Base-by-base conservation (phyloP, 495 filamentous ascomycete genomes). In the Neurospora sp. region DNA sequence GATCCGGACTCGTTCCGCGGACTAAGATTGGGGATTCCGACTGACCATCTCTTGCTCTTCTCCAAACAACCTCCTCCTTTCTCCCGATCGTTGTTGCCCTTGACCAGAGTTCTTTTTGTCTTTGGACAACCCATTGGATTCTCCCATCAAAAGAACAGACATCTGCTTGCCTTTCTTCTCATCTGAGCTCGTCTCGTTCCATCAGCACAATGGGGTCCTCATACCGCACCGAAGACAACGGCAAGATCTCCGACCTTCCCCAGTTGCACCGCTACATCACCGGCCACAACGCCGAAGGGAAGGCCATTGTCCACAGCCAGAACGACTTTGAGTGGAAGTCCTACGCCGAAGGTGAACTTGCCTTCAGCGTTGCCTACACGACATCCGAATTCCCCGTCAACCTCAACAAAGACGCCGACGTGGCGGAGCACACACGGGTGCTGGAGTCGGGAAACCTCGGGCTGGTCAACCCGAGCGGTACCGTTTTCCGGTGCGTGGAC, bases 401-500 rank as follows among this genome's bases (percentile, higher is more conserved):
- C 69, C 76, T 90, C 42, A 87, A 81, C 79, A 73, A 71, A 65
- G 85, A 90, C 73, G 79, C 81, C 6, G 89, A 90, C 81, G 74
- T 90, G 48, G 75, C 79, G 3, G 77, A 73, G 41, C 84, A 87
- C 74, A 76, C 79, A 3, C 70, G 61, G 16, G 59, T 78, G 48
- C 41, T 83, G 1, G 73, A 76, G 14, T 45, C 75, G 2, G 84
- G 83, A 71, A 78, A 76, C 0, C 79, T 86, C 1, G 86, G 86
- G 1, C 78, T 87, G 9, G 84, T 84, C 27, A 76, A 80, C 61
- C 82, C 82, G n/a, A 78, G 79, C 74, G 87, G 87, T 22, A 88
- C 85, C 4, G 86, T 91, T 1, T 80, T 87, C 2, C 84, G 90
- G 10, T 85, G 84, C 72, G 89, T 91, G 17, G 90, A 92, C 74